These are phyloP conservation scores for Russula sp. DNA, from an alignment of 768 basidiomycete species.

Conservation along the genomic window DNA sequence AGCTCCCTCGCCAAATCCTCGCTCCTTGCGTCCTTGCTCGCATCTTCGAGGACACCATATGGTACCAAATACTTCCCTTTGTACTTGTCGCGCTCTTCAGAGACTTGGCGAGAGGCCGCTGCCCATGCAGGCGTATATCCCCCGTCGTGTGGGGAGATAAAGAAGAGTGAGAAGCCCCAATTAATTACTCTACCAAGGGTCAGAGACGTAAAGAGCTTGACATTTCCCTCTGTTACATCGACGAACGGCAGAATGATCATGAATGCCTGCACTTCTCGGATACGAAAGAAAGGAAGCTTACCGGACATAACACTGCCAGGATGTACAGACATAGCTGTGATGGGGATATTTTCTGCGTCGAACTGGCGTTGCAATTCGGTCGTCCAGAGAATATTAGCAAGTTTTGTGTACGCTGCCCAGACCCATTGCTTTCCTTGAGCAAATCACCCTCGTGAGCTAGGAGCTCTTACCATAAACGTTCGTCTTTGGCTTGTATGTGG, in stretches of 20 bases:
- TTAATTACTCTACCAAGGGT: slow-evolving; percentile 17
- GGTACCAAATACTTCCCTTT: slow-evolving; percentile 43
- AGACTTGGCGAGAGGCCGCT: slow-evolving; percentile 41
- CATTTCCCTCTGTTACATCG: slow-evolving; percentile 24
- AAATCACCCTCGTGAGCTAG: background rate
- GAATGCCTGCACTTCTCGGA: background rate
- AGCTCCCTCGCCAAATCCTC: slow-evolving; percentile 41
- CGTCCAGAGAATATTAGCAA: slow-evolving; percentile 50
- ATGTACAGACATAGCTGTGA: slow-evolving; percentile 44
- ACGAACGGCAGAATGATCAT: background rate
- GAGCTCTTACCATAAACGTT: slow-evolving; percentile 29
- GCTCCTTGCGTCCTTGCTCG: slow-evolving; percentile 36
- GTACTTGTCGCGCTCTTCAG: slow-evolving; percentile 37
- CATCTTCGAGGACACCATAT: slow-evolving; percentile 35
- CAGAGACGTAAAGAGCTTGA: slow-evolving; percentile 27
- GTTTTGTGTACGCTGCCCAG: slow-evolving; percentile 48
- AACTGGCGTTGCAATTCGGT: slow-evolving; percentile 50
- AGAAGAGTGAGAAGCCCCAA: slow-evolving; percentile 32
- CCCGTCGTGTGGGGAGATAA: slow-evolving; percentile 37
- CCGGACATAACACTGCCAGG: slow-evolving; percentile 45
- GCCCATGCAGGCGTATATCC: slow-evolving; percentile 42
- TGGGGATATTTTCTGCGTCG: slow-evolving; percentile 38
- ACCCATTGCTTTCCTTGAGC: background rate
- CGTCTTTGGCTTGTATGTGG: slow-evolving; percentile 22
- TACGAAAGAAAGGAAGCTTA: slow-evolving; percentile 17